Evolutionary conservation across 2,329 filamentous ascomycete species (phyloP), one percentile per base, ranked within the genome.

Genomic region (Xylariales sp.): DNA sequence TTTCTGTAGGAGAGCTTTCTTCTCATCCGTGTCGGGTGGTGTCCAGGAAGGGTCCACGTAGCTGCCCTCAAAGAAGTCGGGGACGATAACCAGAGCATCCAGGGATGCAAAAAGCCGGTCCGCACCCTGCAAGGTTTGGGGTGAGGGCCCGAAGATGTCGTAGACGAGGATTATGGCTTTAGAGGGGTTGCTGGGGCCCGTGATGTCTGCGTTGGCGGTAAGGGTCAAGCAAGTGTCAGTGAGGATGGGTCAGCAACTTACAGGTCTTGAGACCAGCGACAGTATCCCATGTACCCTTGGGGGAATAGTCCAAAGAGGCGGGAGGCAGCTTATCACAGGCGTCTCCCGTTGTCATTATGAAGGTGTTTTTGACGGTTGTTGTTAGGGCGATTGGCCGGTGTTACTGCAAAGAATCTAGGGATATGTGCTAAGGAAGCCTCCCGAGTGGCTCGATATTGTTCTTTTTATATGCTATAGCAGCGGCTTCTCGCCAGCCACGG

Each of bases 71-170:
- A 73, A 63, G 19, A 65, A 54, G 42, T 67, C 63, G 4, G 64
- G 62, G 27, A 72, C 47, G 4, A 73, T 44, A 6, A 72, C 62
- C 0, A 72, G 52, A 1, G 63, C 58, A 19, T 62, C 57, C 3
- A 54, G 48, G 10, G 57, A 52, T 3, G 57, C 50, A 0, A 69
- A 59, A 3, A 73, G 58, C 6, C 66, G 58, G 51, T 75, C 71
- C 1, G 69, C 70, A 19, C 70, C 72, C 47, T 73, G 69, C 5
- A 71, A 51, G 3, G 66, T 72, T 51, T 74, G 71, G 6, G 60
- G 57, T 34, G 61, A 54, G 36, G 64, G 47, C 45, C 70, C 68
- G 46, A 74, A 73, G 49, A 73, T 59, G 52, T 75, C 72, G 54
- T 70, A 72, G 43, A 74, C 57, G 44, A 65, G 56, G 14, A 75